Conservation (phyloP, 1,139 yeast genomes). For the Yamadazyma diddensiae region DNA sequence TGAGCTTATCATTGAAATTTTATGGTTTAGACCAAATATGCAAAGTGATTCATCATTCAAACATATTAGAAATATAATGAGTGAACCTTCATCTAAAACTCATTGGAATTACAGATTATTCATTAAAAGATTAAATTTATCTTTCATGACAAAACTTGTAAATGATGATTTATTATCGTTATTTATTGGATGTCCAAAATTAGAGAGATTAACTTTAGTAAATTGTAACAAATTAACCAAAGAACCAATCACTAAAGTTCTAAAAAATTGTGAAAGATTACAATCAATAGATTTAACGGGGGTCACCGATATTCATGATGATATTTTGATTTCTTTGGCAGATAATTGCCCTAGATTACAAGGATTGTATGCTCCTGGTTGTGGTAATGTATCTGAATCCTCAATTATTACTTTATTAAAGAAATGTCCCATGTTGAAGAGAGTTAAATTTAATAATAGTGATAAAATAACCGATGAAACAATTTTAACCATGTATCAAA, state of each 20-base stretch:
- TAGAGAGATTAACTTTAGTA: constrained; percentile 84
- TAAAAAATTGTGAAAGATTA: constrained; percentile 63
- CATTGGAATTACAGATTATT: constrained; percentile 71
- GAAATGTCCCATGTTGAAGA: constrained; percentile 71
- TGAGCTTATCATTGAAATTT: constrained; percentile 68
- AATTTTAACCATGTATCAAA: constrained; percentile 57
- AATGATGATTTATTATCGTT: constrained; percentile 60
- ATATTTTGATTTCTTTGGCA: constrained; percentile 69
- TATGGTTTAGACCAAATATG: constrained; percentile 89
- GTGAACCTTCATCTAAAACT: constrained; percentile 44
- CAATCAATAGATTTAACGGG: constrained; percentile 90
- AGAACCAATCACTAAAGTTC: constrained; percentile 56
- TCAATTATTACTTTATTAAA: constrained; percentile 61
- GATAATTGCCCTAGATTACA: constrained; percentile 72
- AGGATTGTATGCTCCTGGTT: constrained; percentile 88
- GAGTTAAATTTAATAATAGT: constrained; percentile 80
- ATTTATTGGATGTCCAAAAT: constrained; percentile 62
- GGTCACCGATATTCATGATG: constrained; percentile 67
- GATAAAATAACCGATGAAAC: constrained; percentile 65
- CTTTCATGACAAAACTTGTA: constrained; percentile 67
- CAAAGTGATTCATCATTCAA: constrained; percentile 51
- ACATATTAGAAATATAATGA: constrained; percentile 56
- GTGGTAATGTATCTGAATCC: constrained; percentile 62
- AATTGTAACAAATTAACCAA: constrained; percentile 71
- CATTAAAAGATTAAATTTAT: constrained; percentile 77